A percentile compares a stretch with the other conserved stretches of the same genome.
These are phyloP conservation scores for Fusarium oligoseptatum DNA, from an alignment of 2,329 filamentous ascomycete genomes.

Conservation along the genomic window DNA sequence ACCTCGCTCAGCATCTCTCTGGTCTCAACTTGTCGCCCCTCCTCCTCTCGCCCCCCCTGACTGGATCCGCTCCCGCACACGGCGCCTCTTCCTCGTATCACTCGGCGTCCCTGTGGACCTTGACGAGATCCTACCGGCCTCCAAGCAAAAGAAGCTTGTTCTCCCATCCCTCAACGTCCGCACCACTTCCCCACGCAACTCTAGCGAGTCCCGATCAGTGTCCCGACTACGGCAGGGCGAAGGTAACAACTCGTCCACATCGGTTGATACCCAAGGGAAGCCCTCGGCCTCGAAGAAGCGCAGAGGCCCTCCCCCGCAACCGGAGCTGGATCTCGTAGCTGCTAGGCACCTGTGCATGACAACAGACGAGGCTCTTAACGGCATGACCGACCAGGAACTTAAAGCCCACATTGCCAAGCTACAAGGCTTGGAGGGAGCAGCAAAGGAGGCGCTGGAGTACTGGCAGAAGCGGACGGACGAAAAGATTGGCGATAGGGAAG, in stretches of 20 bases:
- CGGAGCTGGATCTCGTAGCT: conserved; percentile 82
- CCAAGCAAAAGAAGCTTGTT: conserved; percentile 97
- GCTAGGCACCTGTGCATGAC: conserved; percentile 84
- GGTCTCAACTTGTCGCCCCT: conserved; percentile 95
- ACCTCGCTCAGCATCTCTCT: conserved; percentile 88
- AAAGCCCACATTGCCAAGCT: conserved; percentile 77
- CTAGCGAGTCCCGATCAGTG: conserved; percentile 65
- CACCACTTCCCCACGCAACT: conserved; percentile 67
- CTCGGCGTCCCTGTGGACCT: conserved; percentile 96
- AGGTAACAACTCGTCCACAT: conserved; percentile 68
- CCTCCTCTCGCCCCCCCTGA: conserved; percentile 95
- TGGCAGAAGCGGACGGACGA: conserved; percentile 91
- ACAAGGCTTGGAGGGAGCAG: conserved; percentile 76
- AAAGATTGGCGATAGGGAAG: conserved; percentile 89
- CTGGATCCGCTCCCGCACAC: conserved; percentile 96
- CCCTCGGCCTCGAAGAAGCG: conserved; percentile 59
- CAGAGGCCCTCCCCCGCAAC: conserved; percentile 75
- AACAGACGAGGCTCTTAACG: conserved; percentile 84
- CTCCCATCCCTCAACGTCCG: conserved; percentile 87
- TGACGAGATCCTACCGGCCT: conserved; percentile 96
- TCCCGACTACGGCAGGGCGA: conserved; percentile 62
- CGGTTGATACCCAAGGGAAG: conserved; percentile 70
- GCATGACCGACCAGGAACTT: conserved; percentile 84
- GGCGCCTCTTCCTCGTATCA: conserved; percentile 94
- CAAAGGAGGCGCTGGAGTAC: conserved; percentile 84